Conservation (phyloP, 1,284 basidiomycete genomes). For the Pholiota adiposa region DNA sequence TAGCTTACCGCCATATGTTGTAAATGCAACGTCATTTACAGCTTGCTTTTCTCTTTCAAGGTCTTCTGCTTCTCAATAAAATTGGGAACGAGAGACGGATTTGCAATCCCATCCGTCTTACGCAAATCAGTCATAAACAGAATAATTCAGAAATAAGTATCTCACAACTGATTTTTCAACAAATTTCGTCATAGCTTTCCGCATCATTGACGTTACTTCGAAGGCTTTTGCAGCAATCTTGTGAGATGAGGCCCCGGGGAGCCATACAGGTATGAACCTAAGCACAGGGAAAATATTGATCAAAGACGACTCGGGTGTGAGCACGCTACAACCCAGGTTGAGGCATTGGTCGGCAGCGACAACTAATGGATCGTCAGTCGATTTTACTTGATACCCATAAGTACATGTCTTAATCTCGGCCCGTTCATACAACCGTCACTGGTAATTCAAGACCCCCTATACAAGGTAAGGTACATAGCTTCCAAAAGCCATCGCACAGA, state of each 20-base stretch:
- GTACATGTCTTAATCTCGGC: too few species aligned
- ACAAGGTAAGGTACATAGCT: too few species aligned
- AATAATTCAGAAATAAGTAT: too few species aligned
- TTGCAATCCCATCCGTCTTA: background rate
- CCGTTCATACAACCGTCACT: too few species aligned
- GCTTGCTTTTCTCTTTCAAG: background rate
- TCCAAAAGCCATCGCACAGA: too few species aligned
- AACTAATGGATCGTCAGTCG: background rate
- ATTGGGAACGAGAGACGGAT: background rate
- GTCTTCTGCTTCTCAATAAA: background rate
- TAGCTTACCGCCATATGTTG: background rate
- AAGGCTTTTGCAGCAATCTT: background rate
- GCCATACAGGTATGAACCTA: background rate
- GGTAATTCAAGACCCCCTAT: too few species aligned
- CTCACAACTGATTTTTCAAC: background rate
- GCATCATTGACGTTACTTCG: background rate
- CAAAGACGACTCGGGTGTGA: background rate
- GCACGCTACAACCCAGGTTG: background rate
- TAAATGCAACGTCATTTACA: background rate
- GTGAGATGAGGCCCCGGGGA: background rate
- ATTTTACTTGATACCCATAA: background rate
- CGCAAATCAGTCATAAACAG: too few species aligned
- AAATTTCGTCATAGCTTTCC: background rate
- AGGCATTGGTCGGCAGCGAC: background rate
- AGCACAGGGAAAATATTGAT: background rate